Conservation (phyloP, 441 rosid species). For the Pelargonium fulgidum region DNA sequence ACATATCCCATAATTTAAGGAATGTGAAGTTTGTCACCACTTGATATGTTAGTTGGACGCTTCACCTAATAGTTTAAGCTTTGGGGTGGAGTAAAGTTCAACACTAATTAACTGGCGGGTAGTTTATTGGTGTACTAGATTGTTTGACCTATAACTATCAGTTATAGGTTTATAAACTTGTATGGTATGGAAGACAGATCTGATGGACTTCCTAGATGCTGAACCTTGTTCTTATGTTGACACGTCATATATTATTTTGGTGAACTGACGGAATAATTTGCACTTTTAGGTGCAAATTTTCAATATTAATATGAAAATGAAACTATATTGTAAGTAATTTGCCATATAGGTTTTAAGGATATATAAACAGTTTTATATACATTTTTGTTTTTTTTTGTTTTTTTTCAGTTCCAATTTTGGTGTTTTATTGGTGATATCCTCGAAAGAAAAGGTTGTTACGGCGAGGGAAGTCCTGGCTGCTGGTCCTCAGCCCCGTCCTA, state of each 20-base stretch:
- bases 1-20: too few relatives aligned
- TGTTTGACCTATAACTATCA: neutral
- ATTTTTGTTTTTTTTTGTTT: slow-evolving; percentile 16
- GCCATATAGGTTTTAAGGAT: neutral
- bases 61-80: too few relatives aligned
- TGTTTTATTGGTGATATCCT: slow-evolving; percentile 51
- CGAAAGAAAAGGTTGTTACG: slow-evolving; percentile 61
- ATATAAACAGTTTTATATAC: neutral
- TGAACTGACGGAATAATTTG: neutral
- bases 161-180: neutral
- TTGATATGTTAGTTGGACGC: too few relatives aligned
- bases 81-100: neutral
- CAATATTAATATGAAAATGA: neutral
- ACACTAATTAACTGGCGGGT: neutral
- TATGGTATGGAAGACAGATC: neutral
- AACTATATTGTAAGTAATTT: neutral
- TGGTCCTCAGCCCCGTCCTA: slow-evolving; percentile 69
- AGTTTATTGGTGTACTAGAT: neutral
- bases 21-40: too few relatives aligned
- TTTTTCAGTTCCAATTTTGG: slow-evolving; percentile 75
- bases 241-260: neutral
- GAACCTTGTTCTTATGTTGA: slow-evolving; percentile 1
- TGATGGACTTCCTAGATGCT: slow-evolving; percentile 4
- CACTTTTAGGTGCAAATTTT: neutral
- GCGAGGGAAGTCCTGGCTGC: slow-evolving; percentile 70